phyloP scores from a whole-genome alignment of 805 yeast genomes.

The Tetrapisispora namnaoensis region DNA sequence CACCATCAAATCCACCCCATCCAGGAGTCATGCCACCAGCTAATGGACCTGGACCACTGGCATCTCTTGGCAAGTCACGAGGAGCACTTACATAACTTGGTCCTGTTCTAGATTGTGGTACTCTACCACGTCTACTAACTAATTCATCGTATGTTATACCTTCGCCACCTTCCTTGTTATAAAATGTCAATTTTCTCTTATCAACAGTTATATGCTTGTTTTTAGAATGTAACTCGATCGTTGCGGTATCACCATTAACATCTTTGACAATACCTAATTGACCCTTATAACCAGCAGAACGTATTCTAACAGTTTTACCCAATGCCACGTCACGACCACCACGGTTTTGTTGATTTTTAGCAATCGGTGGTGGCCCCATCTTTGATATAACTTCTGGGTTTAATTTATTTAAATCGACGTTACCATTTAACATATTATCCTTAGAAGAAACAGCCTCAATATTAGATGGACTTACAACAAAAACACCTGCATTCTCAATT shows the following conservation, averaged over 20 bases:
- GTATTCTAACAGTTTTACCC: slow-evolving; percentile 76
- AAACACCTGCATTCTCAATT: slow-evolving; percentile 82
- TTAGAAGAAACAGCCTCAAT: slow-evolving; percentile 80
- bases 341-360: slow-evolving; percentile 41
- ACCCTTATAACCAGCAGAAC: slow-evolving; percentile 90
- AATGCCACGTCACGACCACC: slow-evolving; percentile 76
- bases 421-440: slow-evolving; percentile 43
- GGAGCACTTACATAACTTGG: slow-evolving; percentile 29
- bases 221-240: slow-evolving; percentile 90
- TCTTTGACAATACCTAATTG: slow-evolving; percentile 88
- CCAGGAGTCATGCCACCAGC: slow-evolving; percentile 42
- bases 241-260: slow-evolving; percentile 82
- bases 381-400: slow-evolving; percentile 51
- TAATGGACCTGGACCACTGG: slow-evolving; percentile 27
- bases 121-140: slow-evolving; percentile 41
- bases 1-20: slow-evolving; percentile 47
- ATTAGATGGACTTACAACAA: slow-evolving; percentile 65
- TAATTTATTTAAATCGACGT: slow-evolving; percentile 70
- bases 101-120: slow-evolving; percentile 30
- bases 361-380: slow-evolving; percentile 46
- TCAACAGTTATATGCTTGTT: slow-evolving; percentile 79
- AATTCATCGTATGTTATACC: slow-evolving; percentile 73
- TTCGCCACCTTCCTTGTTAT: slow-evolving; percentile 51
- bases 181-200: slow-evolving; percentile 68
- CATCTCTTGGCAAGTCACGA: slow-evolving; percentile 28